These are phyloP conservation scores for Hymenoscyphus linearis DNA, from an alignment of 2,329 filamentous ascomycete genomes.

Conservation along the genomic window DNA sequence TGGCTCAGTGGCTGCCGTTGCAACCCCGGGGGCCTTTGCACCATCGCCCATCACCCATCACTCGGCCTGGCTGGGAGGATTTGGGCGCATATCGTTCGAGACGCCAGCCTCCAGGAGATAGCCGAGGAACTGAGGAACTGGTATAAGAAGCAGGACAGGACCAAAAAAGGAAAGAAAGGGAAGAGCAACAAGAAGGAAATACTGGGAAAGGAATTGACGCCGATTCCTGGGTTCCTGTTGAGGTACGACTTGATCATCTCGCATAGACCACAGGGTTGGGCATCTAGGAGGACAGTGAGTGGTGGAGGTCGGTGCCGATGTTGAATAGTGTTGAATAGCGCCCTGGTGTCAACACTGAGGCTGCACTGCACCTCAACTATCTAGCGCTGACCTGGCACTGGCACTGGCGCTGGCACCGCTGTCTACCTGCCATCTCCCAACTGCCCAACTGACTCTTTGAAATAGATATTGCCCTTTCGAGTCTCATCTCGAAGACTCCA, in stretches of 20 bases:
- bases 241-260: neutral
- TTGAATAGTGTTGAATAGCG: neutral
- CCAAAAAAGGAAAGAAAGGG: neutral
- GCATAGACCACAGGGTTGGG: neutral
- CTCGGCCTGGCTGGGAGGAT: neutral
- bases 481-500: neutral
- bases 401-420: no score
- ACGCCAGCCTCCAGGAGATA: neutral
- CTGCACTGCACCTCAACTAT: neutral
- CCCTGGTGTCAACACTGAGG: neutral
- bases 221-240: neutral
- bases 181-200: neutral
- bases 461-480: neutral
- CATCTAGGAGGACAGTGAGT: neutral
- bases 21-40: neutral
- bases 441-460: no score
- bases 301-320: neutral
- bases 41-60: neutral
- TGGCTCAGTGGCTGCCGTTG: neutral
- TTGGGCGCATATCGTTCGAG: neutral
- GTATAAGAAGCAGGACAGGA: neutral
- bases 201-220: neutral
- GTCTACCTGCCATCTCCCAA: no score
- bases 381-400: neutral
- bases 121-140: neutral